Percentiles rank a stretch among this genome's conserved stretches.
phyloP scores from a whole-genome alignment of 768 basidiomycete genomes.

The Rhodotorula graminis region DNA sequence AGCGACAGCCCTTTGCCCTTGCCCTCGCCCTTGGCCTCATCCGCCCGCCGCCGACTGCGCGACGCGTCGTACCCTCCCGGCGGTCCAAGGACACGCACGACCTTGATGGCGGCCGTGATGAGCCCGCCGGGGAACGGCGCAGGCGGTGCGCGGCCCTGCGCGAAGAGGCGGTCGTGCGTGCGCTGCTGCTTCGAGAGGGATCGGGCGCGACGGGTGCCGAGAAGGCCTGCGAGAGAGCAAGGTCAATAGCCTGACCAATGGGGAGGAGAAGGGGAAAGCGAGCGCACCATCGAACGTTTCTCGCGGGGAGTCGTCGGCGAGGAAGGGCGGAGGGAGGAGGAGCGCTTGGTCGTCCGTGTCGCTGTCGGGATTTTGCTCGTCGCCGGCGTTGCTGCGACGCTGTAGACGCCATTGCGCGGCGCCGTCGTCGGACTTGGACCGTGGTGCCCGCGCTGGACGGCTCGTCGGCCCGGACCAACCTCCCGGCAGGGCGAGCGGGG shows the following conservation, averaged over 20 bases:
- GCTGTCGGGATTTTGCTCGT: too few species aligned
- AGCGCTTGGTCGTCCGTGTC: neutral
- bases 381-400: neutral
- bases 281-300: slow-evolving; percentile 16
- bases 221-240: neutral
- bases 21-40: too few species aligned
- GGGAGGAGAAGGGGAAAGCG: fast-evolving
- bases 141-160: slow-evolving; percentile 20
- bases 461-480: neutral
- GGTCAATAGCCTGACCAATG: too few species aligned
- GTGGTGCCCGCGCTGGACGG: neutral
- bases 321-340: slow-evolving; percentile 17
- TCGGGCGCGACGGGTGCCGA: slow-evolving; percentile 12
- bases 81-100: slow-evolving; percentile 20
- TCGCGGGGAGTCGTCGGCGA: neutral
- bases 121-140: slow-evolving; percentile 20
- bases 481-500: neutral
- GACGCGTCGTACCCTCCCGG: slow-evolving; percentile 11
- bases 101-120: slow-evolving; percentile 2
- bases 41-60: too few species aligned
- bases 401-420: neutral
- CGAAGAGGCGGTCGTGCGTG: slow-evolving; percentile 2
- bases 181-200: neutral
- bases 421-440: too few species aligned
- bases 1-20: neutral